Evolutionary conservation across 1,139 yeast genomes (phyloP).

Genomic region (Sugiyamaella castrensis): DNA sequence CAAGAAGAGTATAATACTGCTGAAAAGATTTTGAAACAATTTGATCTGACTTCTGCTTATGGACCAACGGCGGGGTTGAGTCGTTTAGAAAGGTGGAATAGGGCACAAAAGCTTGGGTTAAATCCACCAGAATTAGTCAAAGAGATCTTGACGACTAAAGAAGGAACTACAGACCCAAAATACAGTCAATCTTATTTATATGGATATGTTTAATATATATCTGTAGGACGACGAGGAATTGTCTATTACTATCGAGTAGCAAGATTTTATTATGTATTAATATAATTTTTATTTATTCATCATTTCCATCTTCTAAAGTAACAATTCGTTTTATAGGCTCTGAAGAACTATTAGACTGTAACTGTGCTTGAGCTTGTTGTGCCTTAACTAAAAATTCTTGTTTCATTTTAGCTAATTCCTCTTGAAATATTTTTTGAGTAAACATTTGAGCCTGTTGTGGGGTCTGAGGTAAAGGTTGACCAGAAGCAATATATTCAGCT

Average conservation of each 20-base stretch:
- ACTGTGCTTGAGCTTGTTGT: background rate
- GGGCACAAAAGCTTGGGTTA: constrained; percentile 80
- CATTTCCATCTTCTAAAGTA: constrained; percentile 20
- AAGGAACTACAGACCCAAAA: constrained; percentile 22
- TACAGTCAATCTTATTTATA: constrained; percentile 26
- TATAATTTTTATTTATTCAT: constrained; percentile 5
- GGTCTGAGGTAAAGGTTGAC: constrained; percentile 16
- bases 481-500: constrained; percentile 12
- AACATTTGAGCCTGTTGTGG: constrained; percentile 12
- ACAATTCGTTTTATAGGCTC: constrained; percentile 9
- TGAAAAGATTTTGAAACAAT: constrained; percentile 36
- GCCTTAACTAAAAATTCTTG: background rate
- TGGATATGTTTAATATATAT: constrained; percentile 22
- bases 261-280: background rate
- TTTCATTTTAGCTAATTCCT: constrained; percentile 4
- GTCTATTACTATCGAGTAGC: no score
- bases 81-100: constrained; percentile 63
- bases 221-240: background rate
- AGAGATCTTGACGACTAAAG: constrained; percentile 28
- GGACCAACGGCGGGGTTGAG: constrained; percentile 42
- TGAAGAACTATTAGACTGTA: background rate
- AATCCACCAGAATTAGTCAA: constrained; percentile 39
- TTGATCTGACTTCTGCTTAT: constrained; percentile 37
- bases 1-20: constrained; percentile 30
- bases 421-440: constrained; percentile 11